These are phyloP conservation scores for Magnolia changhungtana DNA, from an alignment of 164 flowering plant genomes.

Conservation along the genomic window DNA sequence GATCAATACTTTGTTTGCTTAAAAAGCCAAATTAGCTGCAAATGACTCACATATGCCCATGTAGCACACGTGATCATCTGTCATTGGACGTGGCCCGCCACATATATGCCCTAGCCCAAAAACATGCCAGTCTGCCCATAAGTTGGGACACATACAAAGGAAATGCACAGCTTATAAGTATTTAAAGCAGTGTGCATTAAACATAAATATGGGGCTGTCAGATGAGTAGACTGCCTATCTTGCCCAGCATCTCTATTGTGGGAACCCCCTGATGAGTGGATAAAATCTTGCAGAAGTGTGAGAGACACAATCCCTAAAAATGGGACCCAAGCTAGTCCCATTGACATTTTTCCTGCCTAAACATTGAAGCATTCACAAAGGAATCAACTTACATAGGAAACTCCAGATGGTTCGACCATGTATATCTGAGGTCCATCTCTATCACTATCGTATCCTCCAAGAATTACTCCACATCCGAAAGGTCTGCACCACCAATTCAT, in stretches of 20 bases:
- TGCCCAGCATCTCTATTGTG: neutral
- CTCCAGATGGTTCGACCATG: constrained; percentile 95
- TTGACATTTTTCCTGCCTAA: neutral
- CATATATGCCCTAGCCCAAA: neutral
- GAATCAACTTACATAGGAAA: constrained; percentile 74
- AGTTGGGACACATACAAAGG: neutral
- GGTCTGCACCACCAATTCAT: constrained; percentile 50
- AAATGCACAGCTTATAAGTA: neutral
- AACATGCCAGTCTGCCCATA: neutral
- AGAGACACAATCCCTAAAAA: neutral
- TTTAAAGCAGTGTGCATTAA: too few relatives aligned
- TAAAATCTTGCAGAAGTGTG: neutral
- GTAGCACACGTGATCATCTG: too few relatives aligned
- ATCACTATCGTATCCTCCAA: constrained; percentile 96
- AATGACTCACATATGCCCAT: too few relatives aligned
- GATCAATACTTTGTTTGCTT: too few relatives aligned
- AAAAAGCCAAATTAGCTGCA: too few relatives aligned
- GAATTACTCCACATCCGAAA: constrained; percentile 94
- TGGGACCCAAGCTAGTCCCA: too few relatives aligned
- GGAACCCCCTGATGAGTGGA: neutral
- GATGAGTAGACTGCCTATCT: too few relatives aligned
- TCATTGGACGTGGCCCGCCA: neutral
- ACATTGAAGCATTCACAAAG: neutral
- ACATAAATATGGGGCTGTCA: too few relatives aligned
- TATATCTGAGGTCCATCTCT: constrained; percentile 94